Evolutionary conservation across 2,329 filamentous ascomycete genomes (phyloP).

Genomic region (Neurospora crassa): DNA sequence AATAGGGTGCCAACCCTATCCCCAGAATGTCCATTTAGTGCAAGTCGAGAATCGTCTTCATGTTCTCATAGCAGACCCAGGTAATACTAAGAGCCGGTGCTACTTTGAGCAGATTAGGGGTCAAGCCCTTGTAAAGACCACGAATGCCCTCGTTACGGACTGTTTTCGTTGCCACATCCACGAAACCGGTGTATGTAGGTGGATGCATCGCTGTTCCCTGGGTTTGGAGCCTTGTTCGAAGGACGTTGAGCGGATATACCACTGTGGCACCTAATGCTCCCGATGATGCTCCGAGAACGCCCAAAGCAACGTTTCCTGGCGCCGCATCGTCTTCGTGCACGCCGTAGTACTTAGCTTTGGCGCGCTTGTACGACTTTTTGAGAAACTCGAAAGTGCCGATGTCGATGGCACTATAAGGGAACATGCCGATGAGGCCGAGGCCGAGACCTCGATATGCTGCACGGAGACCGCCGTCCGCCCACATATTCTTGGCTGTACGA

Average conservation of each 20-base stretch:
- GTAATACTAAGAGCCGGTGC: slow-evolving; percentile 93
- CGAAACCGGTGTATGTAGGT: slow-evolving; percentile 80
- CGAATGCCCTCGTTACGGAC: slow-evolving; percentile 71
- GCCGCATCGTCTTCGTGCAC: slow-evolving; percentile 77
- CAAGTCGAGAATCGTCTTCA: slow-evolving; percentile 60
- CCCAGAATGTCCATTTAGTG: slow-evolving; percentile 23
- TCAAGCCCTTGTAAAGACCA: slow-evolving; percentile 89
- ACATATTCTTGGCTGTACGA: slow-evolving; percentile 81
- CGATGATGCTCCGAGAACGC: slow-evolving; percentile 80
- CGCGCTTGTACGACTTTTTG: slow-evolving; percentile 62
- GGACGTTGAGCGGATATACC: slow-evolving; percentile 89
- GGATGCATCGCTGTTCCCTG: slow-evolving; percentile 91
- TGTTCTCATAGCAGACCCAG: slow-evolving; percentile 87
- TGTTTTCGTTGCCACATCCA: slow-evolving; percentile 80
- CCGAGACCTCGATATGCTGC: slow-evolving; percentile 87
- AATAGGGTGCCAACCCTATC: background rate
- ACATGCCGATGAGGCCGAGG: slow-evolving; percentile 92
- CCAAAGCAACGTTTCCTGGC: slow-evolving; percentile 74
- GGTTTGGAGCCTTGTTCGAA: slow-evolving; percentile 84
- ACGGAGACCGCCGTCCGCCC: slow-evolving; percentile 60
- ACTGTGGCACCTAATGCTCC: slow-evolving; percentile 88
- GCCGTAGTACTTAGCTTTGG: slow-evolving; percentile 58
- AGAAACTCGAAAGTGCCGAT: slow-evolving; percentile 91
- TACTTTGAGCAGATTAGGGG: slow-evolving; percentile 92
- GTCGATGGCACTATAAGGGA: slow-evolving; percentile 94